Evolutionary conservation across 352 stramenopile genomes (phyloP), one percentile per base, ranked within the genome.

Genomic region (Globisporangium polare): DNA sequence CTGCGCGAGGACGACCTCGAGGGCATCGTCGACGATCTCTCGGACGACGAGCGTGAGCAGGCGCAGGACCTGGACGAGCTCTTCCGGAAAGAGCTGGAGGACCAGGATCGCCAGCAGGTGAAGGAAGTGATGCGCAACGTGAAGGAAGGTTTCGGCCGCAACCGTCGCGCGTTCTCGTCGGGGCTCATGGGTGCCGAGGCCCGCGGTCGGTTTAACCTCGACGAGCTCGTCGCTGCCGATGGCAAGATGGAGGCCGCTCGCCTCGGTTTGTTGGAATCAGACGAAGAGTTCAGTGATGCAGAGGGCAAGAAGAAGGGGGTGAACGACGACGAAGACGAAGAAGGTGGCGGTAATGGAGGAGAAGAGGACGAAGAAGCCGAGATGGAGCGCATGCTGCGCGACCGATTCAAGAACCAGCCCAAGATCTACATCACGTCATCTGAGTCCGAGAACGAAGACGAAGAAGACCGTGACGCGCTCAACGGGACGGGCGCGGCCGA

Each of bases 361-460:
- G 56, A 62, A 27, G 77, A 88, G 58, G 84, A 94, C 45, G 85
- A 94, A 71, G 85, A 94, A 51, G 80, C 73, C 3, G 80, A 89
- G 63, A 92, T 94, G 83, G 86, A 94, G 71, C 79, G 83, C 26
- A 67, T 84, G 68, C 65, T 94, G 20, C 81, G 81, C 18, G 80
- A 92, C 39, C 81, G 86, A 33, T 91, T 75, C 66, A 45, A 61
- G 62, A 86, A 88, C 68, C 86, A 94, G 37, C 86, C 86, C 3
- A 85, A 94, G 60, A 92, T 94, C 50, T 94, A 94, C 63, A 84
- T 94, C 60, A 92, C 86, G 29, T 94, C 86, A 9, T 91, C 82
- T n/a, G 84, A 94, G 67, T 91, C 81, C 2, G 84, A 86, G 47
- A 78, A 69, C 61, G 74, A 90, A 20, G 68, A 81, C 15, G 78